Percentiles rank a stretch among this genome's conserved stretches.
phyloP scores from a whole-genome alignment of 2,329 filamentous ascomycete species.

The Bisporella sp. region DNA sequence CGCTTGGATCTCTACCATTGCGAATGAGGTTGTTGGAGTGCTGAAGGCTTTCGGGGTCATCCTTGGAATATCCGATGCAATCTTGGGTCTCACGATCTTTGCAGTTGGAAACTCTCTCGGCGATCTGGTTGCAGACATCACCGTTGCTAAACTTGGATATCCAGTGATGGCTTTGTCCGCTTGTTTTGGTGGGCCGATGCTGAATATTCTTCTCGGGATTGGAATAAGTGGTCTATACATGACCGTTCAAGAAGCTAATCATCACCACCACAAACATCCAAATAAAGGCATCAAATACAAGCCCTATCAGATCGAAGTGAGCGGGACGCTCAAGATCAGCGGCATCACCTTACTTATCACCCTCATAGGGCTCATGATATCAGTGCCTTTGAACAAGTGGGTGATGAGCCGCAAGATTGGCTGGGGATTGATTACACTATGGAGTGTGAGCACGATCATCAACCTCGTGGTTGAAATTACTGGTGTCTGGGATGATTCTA shows the following conservation, averaged over 20 bases:
- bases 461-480: constrained; percentile 78
- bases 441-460: constrained; percentile 69
- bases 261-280: constrained; percentile 61
- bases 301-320: constrained; percentile 78
- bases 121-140: constrained; percentile 90
- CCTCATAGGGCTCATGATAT: constrained; percentile 67
- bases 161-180: constrained; percentile 93
- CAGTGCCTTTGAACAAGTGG: constrained; percentile 83
- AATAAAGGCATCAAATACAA: constrained; percentile 57
- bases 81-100: constrained; percentile 91
- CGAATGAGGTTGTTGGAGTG: constrained; percentile 90
- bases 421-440: constrained; percentile 70
- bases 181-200: constrained; percentile 96
- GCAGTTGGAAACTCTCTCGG: constrained; percentile 93
- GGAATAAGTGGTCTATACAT: constrained; percentile 89
- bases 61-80: constrained; percentile 86
- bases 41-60: constrained; percentile 91
- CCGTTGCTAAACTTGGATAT: constrained; percentile 85
- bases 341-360: constrained; percentile 79
- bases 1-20: constrained; percentile 93
- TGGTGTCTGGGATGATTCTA: constrained; percentile 32
- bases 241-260: constrained; percentile 64
- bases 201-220: constrained; percentile 92
- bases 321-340: constrained; percentile 77
- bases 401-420: constrained; percentile 77